phyloP scores from a whole-genome alignment of 2,329 filamentous ascomycete species.

The Aureobasidium sp. region DNA sequence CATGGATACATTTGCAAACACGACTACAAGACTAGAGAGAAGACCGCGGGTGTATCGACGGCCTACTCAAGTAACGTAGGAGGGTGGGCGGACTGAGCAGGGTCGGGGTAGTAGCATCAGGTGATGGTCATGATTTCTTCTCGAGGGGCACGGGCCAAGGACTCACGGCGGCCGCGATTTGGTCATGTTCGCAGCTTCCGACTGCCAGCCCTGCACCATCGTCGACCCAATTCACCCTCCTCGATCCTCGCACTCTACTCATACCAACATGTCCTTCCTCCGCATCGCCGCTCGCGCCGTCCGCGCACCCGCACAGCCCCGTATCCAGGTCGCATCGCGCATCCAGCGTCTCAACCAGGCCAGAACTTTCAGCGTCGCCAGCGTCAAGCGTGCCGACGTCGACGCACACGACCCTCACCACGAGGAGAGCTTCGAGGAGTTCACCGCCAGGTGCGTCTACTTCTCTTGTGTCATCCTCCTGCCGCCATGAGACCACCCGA shows the following conservation, averaged over 20 bases:
- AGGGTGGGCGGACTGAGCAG: neutral
- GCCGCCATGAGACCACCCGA: slow-evolving; percentile 51
- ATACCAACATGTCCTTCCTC: slow-evolving; percentile 21
- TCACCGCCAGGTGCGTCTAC: slow-evolving; percentile 78
- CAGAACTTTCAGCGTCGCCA: slow-evolving; percentile 44
- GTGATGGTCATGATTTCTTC: neutral
- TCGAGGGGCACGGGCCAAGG: neutral
- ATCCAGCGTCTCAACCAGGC: slow-evolving; percentile 19
- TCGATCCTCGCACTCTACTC: neutral
- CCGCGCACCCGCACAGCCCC: slow-evolving; percentile 19
- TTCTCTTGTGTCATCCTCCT: slow-evolving; percentile 23
- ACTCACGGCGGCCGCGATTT: neutral
- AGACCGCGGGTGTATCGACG: neutral
- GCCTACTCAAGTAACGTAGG: neutral
- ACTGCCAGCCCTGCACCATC: slow-evolving; percentile 2
- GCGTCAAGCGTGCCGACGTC: slow-evolving; percentile 30
- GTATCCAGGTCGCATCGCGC: slow-evolving; percentile 14
- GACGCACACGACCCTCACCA: slow-evolving; percentile 52
- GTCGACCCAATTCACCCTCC: slow-evolving; percentile 17
- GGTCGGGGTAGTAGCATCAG: neutral
- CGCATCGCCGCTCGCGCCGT: slow-evolving; percentile 21
- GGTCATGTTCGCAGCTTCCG: neutral
- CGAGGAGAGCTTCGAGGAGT: slow-evolving; percentile 99
- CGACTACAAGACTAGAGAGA: neutral
- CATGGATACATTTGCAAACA: neutral